Conservation (phyloP, 352 stramenopile genomes). For the Phytopythium mirpurense region DNA sequence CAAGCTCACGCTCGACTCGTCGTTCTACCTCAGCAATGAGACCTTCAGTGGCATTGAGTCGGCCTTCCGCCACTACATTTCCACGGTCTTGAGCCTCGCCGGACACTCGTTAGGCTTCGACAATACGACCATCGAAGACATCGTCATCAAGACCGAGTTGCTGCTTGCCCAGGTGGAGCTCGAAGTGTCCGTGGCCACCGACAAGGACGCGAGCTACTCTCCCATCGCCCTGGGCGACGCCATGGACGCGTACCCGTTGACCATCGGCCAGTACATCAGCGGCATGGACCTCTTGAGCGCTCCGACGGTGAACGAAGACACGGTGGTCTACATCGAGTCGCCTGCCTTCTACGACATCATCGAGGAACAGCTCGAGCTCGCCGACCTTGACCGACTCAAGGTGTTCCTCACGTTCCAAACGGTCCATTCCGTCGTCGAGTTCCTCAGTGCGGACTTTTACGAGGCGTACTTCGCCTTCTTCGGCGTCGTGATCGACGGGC, state of each 20-base stretch:
- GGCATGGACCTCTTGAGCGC: too few species aligned
- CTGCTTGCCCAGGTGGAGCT: too few species aligned
- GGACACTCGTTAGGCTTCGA: slow-evolving; percentile 7
- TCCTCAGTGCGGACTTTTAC: slow-evolving; percentile 57
- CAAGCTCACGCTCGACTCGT: slow-evolving; percentile 76
- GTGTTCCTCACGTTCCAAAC: slow-evolving; percentile 43
- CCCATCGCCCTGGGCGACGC: too few species aligned
- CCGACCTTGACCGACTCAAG: slow-evolving; percentile 35
- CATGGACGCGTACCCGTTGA: too few species aligned
- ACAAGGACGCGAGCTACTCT: too few species aligned
- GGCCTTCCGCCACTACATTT: slow-evolving; percentile 30
- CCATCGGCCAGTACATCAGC: too few species aligned
- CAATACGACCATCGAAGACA: background rate
- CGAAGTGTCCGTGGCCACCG: too few species aligned
- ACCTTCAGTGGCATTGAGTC: slow-evolving; percentile 27
- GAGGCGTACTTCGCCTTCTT: slow-evolving; percentile 87
- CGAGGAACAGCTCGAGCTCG: slow-evolving; percentile 7
- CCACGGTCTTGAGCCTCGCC: slow-evolving; percentile 26
- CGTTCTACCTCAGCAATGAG: slow-evolving; percentile 83
- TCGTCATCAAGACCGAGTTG: too few species aligned
- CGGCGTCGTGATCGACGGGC: slow-evolving; percentile 18
- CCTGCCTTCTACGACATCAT: slow-evolving; percentile 5
- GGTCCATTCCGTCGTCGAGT: slow-evolving; percentile 22
- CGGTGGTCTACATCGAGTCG: slow-evolving; percentile 7
- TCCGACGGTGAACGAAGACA: background rate